Evolutionary conservation across 352 stramenopile species (phyloP), one percentile per base, ranked within the genome.

Genomic region (Globisporangium nagaii): DNA sequence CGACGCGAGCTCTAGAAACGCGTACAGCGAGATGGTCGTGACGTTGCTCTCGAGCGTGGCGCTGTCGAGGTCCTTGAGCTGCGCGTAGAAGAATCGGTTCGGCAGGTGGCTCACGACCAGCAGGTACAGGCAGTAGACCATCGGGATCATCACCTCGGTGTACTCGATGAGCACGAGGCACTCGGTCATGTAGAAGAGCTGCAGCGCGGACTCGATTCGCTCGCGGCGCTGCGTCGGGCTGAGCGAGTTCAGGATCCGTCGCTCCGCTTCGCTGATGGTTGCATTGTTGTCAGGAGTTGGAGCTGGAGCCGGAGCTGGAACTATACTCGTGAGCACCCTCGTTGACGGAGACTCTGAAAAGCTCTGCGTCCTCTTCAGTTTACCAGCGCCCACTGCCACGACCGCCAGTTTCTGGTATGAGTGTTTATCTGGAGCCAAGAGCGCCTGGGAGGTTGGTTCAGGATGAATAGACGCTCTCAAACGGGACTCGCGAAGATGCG

Each of bases 1-100:
- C 3, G 71, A 80, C 6, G 51, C 24, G 1, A 80, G 20, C 42
- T 80, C 65, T 22, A 80, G 51, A 15, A 55, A 44, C 8, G 40
- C 52, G 30, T 76, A 78, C 0, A 65, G n/a, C 28, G 67, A n/a
- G 11, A 74, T 62, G 22, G 63, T 68, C 2, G 15, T 25, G 12
- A 71, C 20, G 5, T 39, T 28, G 22, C 22, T 1, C 9, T 2
- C 22, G 3, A 57, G 3, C 6, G 27, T 11, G 5, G 11, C 19
- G 39, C 20, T 40, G 22, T 60, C 49, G 24, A 75, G 44, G 15
- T 24, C 46, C 3, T 43, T 48, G 12, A 77, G 60, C 48, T 67
- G 48, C 9, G 53, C 28, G 51, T 74, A 70, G 27, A 62, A 72
- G 5, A 51, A 25, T 6, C 42, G 56, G 27, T 70, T 70, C 10